phyloP scores from a whole-genome alignment of 257 asterid species.

The Forsythia viridissima region DNA sequence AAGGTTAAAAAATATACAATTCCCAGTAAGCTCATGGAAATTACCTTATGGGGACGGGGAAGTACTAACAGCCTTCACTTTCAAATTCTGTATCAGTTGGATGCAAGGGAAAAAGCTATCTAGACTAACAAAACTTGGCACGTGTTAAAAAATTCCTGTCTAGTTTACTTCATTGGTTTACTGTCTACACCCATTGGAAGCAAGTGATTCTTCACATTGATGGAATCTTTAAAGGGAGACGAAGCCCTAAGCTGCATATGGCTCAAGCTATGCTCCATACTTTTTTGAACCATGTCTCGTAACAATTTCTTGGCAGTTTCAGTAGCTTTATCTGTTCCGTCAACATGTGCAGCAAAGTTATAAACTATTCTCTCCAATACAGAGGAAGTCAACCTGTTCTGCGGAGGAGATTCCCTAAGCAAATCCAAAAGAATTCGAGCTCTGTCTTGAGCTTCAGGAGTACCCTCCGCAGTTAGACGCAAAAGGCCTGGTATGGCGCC shows the following conservation, averaged over 20 bases:
- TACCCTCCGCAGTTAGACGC: slow-evolving; percentile 84
- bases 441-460: slow-evolving; percentile 63
- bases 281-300: slow-evolving; percentile 73
- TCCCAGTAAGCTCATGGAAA: slow-evolving; percentile 28
- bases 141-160: background rate
- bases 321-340: slow-evolving; percentile 69
- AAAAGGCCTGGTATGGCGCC: slow-evolving; percentile 91
- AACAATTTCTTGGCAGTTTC: slow-evolving; percentile 80
- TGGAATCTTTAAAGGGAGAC: slow-evolving; percentile 31
- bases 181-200: slow-evolving; percentile 20
- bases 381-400: slow-evolving; percentile 54
- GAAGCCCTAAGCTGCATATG: slow-evolving; percentile 37
- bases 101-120: background rate
- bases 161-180: background rate
- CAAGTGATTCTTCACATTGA: slow-evolving; percentile 12
- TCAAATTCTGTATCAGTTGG: slow-evolving; percentile 17
- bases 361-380: slow-evolving; percentile 73
- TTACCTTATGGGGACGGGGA: slow-evolving; percentile 29
- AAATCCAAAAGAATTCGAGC: slow-evolving; percentile 76
- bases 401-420: slow-evolving; percentile 61
- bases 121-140: slow-evolving; percentile 6
- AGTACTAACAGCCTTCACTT: slow-evolving; percentile 18
- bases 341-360: slow-evolving; percentile 65
- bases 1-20: slow-evolving; percentile 29
- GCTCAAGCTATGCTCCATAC: slow-evolving; percentile 55